Percentiles rank a stretch among this genome's conserved stretches.
Evolutionary conservation across 2,329 filamentous ascomycete species (phyloP).

Genomic region (Fusarium nelsonii): DNA sequence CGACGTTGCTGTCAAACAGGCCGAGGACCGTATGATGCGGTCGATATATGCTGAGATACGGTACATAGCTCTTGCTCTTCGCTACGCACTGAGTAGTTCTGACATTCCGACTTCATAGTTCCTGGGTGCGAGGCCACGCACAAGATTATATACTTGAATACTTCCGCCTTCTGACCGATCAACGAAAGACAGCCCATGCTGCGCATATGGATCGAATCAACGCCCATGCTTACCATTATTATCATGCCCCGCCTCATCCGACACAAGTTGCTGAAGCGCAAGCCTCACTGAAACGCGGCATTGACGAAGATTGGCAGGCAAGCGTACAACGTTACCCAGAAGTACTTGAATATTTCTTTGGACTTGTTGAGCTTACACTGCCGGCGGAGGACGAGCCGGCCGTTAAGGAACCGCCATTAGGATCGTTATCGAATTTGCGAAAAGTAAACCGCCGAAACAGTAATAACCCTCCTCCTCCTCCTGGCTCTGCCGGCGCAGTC

Average conservation of each 20-base stretch:
- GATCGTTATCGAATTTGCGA: conserved; percentile 62
- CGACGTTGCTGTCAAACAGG: conserved; percentile 71
- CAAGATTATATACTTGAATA: conserved; percentile 77
- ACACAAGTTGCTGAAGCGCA: conserved; percentile 74
- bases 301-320: conserved; percentile 82
- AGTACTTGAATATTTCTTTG: conserved; percentile 84
- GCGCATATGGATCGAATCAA: conserved; percentile 68
- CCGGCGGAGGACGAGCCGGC: conserved; percentile 71
- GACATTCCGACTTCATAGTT: conserved; percentile 54
- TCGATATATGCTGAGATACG: conserved; percentile 72
- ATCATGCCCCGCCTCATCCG: conserved; percentile 68
- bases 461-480: conserved; percentile 54
- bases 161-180: conserved; percentile 71
- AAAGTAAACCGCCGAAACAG: conserved; percentile 59
- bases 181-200: conserved; percentile 69
- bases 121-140: conserved; percentile 74
- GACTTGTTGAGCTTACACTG: conserved; percentile 74
- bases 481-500: conserved; percentile 38
- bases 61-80: conserved; percentile 55
- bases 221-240: conserved; percentile 68
- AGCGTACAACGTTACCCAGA: conserved; percentile 83
- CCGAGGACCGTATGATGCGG: conserved; percentile 73
- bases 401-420: conserved; percentile 71
- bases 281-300: conserved; percentile 75
- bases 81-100: background rate